phyloP scores from a whole-genome alignment of 1,139 yeast species.

The Candida mesenterica region DNA sequence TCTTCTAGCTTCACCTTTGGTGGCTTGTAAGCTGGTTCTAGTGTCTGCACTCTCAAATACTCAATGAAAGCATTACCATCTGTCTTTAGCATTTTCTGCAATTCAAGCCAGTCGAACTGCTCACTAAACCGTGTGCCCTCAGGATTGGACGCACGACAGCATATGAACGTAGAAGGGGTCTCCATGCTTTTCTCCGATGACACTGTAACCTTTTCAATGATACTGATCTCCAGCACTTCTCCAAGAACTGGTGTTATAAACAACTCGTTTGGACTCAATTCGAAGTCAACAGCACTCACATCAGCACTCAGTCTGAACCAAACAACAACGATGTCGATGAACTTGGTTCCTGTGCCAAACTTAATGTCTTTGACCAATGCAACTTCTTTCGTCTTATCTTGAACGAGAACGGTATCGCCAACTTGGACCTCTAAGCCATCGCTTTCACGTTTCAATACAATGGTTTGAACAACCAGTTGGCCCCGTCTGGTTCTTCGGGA shows the following conservation, averaged over 20 bases:
- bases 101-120: constrained; percentile 34
- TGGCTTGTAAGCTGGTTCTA: constrained; percentile 21
- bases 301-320: constrained; percentile 34
- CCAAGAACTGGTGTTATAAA: constrained; percentile 41
- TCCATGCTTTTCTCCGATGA: background rate
- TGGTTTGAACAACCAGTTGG: background rate
- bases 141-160: constrained; percentile 36
- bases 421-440: constrained; percentile 38
- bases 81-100: constrained; percentile 18
- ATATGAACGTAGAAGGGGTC: background rate
- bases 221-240: constrained; percentile 28
- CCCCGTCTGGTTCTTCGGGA: constrained; percentile 19
- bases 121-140: constrained; percentile 31
- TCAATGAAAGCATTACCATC: constrained; percentile 28
- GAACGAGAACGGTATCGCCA: constrained; percentile 41
- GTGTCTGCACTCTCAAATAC: constrained; percentile 20
- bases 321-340: constrained; percentile 35
- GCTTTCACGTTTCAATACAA: constrained; percentile 20
- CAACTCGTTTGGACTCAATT: constrained; percentile 30
- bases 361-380: constrained; percentile 41
- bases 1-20: background rate
- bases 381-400: constrained; percentile 22
- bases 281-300: constrained; percentile 17
- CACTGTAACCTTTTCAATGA: constrained; percentile 34
- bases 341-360: constrained; percentile 35